These are phyloP conservation scores for Metarhizium humberi DNA, from an alignment of 2,329 filamentous ascomycete species.

Conservation along the genomic window DNA sequence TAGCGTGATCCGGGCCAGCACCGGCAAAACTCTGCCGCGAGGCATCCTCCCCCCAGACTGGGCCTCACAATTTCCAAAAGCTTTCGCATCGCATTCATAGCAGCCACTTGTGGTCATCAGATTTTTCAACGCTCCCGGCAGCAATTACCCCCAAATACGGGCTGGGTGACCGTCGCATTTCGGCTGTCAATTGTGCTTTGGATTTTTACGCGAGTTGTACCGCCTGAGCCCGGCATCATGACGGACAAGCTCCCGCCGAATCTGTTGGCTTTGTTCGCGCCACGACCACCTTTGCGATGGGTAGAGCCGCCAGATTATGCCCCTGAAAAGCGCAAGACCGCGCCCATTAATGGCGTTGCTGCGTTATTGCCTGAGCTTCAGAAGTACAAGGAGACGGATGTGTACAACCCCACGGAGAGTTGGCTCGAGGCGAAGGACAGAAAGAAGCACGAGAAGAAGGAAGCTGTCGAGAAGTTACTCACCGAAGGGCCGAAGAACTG, in stretches of 20 bases:
- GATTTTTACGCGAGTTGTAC: neutral
- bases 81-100: neutral
- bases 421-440: constrained; percentile 85
- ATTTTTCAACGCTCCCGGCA: neutral
- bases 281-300: constrained; percentile 85
- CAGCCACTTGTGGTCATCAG: neutral
- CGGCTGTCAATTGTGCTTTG: neutral
- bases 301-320: constrained; percentile 75
- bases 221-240: constrained; percentile 42
- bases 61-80: constrained; percentile 12
- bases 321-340: constrained; percentile 71
- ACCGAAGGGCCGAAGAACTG: constrained; percentile 57
- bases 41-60: neutral
- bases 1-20: constrained; percentile 15
- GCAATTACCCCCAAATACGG: neutral
- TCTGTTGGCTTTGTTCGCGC: constrained; percentile 87
- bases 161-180: neutral
- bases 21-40: constrained; percentile 11
- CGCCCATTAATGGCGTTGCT: constrained; percentile 62
- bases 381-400: constrained; percentile 69
- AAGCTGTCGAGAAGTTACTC: constrained; percentile 52
- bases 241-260: constrained; percentile 94
- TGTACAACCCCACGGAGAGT: constrained; percentile 77
- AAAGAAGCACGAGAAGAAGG: constrained; percentile 70
- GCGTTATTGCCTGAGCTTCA: constrained; percentile 64